A percentile compares a stretch with the other conserved stretches of the same genome.
Conservation (phyloP, 805 yeast species). For the Priceomyces carsonii region DNA sequence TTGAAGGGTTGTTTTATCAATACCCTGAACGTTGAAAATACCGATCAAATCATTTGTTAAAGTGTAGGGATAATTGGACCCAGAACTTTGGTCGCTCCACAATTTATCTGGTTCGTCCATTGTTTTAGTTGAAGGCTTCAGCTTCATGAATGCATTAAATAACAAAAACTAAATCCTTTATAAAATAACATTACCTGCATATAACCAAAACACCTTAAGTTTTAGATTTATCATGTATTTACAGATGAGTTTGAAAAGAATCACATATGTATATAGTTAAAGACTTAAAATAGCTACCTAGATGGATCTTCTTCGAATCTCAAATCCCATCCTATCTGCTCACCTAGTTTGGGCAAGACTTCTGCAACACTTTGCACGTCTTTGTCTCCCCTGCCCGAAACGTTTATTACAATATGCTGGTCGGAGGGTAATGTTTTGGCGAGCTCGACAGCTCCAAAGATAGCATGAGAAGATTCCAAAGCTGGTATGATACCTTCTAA, state of each 20-base stretch:
- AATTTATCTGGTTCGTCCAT: no score
- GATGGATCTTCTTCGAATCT: conserved; percentile 68
- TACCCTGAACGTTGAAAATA: conserved; percentile 20
- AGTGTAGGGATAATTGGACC: no score
- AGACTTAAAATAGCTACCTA: no score
- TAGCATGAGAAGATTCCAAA: conserved; percentile 95
- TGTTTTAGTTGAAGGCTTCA: no score
- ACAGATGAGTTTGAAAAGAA: no score
- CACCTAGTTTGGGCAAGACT: conserved; percentile 85
- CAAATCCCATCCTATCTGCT: conserved; percentile 92
- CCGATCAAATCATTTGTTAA: conserved; percentile 24
- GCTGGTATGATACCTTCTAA: conserved; percentile 99
- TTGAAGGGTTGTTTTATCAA: conserved; percentile 31
- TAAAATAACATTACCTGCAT: no score
- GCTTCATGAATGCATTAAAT: no score
- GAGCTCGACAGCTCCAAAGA: conserved; percentile 83
- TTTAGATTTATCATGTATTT: no score
- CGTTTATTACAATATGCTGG: conserved; percentile 79
- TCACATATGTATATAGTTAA: no score
- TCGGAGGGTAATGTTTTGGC: conserved; percentile 82
- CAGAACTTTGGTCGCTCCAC: no score
- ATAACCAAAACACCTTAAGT: no score
- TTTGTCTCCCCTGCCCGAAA: conserved; percentile 99
- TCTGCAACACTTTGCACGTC: conserved; percentile 98
- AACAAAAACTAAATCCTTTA: no score